phyloP scores from a whole-genome alignment of 192 early-diverging fungal species.

The Podila epicladia region DNA sequence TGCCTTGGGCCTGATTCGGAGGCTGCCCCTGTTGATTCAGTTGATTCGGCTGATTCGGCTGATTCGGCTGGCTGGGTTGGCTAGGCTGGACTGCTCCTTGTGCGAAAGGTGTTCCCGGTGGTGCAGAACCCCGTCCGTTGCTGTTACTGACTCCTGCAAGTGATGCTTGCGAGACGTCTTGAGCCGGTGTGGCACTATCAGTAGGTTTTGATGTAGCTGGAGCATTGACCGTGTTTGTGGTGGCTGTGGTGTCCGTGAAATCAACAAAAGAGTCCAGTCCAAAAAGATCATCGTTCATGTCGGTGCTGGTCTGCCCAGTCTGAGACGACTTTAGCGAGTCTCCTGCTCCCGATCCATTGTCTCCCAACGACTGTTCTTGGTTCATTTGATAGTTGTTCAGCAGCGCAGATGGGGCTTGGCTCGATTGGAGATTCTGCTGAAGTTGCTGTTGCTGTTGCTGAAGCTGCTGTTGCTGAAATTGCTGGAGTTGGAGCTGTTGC shows the following conservation, averaged over 20 bases:
- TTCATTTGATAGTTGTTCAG: conserved; percentile 41
- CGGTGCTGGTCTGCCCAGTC: conserved; percentile 2
- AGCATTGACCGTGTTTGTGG: background rate
- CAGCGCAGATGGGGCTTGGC: conserved; percentile 12
- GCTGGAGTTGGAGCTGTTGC: conserved; percentile 30
- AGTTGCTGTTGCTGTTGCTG: conserved; percentile 44
- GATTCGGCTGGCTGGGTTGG: background rate
- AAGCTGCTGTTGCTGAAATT: conserved; percentile 25
- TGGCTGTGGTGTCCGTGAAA: conserved; percentile 25
- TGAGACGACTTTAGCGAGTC: conserved; percentile 2
- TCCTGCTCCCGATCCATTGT: conserved; percentile 5
- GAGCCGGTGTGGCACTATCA: background rate
- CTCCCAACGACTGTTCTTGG: conserved; percentile 11
- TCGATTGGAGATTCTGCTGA: conserved; percentile 16
- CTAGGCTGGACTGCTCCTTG: background rate
- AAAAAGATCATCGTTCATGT: conserved; percentile 40
- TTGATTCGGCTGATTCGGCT: background rate
- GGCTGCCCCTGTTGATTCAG: background rate
- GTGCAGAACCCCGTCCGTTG: background rate
- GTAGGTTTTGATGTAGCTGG: background rate
- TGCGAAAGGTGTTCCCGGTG: background rate
- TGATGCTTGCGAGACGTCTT: background rate
- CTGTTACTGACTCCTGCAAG: background rate
- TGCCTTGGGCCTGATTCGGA: background rate
- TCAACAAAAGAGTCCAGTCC: conserved; percentile 43